Conservation (phyloP, 75 land plant genomes). For the Selaginella moellendorffii region DNA sequence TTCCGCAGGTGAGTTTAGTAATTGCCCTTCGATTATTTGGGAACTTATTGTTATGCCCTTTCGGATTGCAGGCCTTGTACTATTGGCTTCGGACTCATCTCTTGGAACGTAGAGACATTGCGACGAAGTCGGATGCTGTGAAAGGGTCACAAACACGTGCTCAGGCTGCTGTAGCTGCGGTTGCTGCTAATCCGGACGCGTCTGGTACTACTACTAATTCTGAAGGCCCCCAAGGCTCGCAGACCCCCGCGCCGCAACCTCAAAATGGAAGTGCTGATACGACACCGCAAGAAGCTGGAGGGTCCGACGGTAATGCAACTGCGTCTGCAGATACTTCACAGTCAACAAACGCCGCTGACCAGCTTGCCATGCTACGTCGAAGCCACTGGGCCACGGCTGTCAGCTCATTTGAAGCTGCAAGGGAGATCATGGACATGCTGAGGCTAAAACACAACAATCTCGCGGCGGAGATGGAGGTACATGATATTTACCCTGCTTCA, state of each 20-base stretch:
- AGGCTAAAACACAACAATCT: conserved; percentile 85
- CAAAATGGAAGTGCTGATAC: too few relatives aligned
- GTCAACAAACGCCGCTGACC: conserved; percentile 6
- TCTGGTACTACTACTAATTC: conserved; percentile 28
- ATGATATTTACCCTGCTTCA: not conserved
- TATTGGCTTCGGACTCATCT: conserved; percentile 97
- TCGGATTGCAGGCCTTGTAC: conserved; percentile 56
- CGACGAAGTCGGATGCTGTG: conserved; percentile 61
- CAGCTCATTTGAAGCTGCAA: conserved; percentile 95
- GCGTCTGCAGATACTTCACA: too few relatives aligned
- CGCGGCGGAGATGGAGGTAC: conserved; percentile 93
- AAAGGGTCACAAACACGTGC: conserved; percentile 24
- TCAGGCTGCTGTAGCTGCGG: conserved; percentile 17
- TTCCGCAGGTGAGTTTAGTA: conserved; percentile 78
- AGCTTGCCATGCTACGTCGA: conserved; percentile 37
- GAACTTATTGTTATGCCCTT: too few relatives aligned
- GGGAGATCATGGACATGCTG: conserved; percentile 89
- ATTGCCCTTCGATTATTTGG: too few relatives aligned
- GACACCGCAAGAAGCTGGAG: too few relatives aligned
- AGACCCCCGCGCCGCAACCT: conserved; percentile 37
- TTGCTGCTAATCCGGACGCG: conserved; percentile 37
- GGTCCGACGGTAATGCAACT: too few relatives aligned
- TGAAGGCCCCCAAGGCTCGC: conserved; percentile 28
- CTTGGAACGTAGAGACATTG: conserved; percentile 94
- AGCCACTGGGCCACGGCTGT: conserved; percentile 34